A percentile compares a stretch with the other conserved stretches of the same genome.
Conservation (phyloP, 2,329 filamentous ascomycete species). For the Cryoendolithus antarcticus region DNA sequence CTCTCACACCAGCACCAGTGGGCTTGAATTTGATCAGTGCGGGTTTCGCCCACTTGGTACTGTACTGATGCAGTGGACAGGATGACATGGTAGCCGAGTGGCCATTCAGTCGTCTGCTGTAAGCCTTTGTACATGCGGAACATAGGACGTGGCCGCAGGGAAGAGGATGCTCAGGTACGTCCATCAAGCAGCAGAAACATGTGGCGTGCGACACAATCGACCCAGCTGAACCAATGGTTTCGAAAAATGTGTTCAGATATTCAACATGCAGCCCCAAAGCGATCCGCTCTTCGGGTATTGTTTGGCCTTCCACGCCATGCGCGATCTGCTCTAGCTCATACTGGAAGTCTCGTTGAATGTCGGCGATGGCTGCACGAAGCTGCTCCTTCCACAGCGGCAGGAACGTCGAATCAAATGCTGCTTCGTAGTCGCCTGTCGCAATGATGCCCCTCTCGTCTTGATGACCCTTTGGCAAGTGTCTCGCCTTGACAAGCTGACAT, state of each 20-base stretch:
- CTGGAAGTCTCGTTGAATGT: constrained; percentile 21
- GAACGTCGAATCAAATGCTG: constrained; percentile 24
- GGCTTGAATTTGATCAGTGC: constrained; percentile 18
- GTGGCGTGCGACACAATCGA: constrained; percentile 22
- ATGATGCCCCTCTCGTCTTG: constrained; percentile 34
- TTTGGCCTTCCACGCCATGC: constrained; percentile 15
- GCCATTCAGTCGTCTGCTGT: constrained; percentile 17
- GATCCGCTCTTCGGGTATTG: constrained; percentile 19
- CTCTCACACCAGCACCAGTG: constrained; percentile 15
- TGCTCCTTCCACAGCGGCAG: constrained; percentile 18
- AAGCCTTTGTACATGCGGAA: constrained; percentile 26
- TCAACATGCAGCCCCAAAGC: constrained; percentile 19
- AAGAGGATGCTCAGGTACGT: constrained; percentile 30
- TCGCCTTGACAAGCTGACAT: constrained; percentile 22
- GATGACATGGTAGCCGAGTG: constrained; percentile 11
- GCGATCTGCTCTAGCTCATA: constrained; percentile 20
- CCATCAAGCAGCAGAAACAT: constrained; percentile 36
- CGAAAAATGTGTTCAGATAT: constrained; percentile 25
- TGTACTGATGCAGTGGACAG: constrained; percentile 24
- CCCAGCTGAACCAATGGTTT: constrained; percentile 26
- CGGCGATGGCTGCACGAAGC: constrained; percentile 17
- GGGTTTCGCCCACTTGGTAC: constrained; percentile 24
- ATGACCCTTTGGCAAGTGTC: constrained; percentile 26
- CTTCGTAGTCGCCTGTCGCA: constrained; percentile 28
- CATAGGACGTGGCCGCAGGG: constrained; percentile 37